Conservation (phyloP, 2,329 filamentous ascomycete species). For the Ascochyta pisi region DNA sequence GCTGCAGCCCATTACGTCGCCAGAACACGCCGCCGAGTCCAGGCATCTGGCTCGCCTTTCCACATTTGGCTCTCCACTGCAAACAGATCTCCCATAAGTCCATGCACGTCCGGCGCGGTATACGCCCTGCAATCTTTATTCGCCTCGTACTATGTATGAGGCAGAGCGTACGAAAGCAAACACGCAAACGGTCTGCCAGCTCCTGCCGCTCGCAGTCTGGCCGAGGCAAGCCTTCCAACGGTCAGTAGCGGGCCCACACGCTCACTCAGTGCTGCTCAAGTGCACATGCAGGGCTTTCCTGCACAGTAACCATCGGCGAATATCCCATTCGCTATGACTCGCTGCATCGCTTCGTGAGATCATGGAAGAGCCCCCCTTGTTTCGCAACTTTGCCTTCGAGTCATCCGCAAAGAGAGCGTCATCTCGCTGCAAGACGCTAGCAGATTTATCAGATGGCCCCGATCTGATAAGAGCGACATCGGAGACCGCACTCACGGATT, state of each 20-base stretch:
- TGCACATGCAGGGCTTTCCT: not conserved
- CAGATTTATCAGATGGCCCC: constrained; percentile 10
- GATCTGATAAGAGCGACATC: constrained; percentile 19
- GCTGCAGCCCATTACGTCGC: constrained; percentile 2
- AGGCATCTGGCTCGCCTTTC: not conserved
- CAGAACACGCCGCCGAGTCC: not conserved
- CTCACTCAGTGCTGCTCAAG: not conserved
- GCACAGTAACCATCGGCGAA: not conserved
- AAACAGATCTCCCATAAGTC: not conserved
- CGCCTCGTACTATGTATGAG: not conserved
- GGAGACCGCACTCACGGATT: constrained; percentile 10
- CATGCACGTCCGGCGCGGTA: too few relatives aligned
- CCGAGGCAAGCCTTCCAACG: constrained; percentile 2
- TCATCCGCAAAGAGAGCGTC: too few relatives aligned
- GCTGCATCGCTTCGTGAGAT: not conserved
- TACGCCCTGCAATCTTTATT: not conserved
- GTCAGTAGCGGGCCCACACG: constrained; percentile 15
- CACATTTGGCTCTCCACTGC: constrained; percentile 2
- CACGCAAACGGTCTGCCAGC: not conserved
- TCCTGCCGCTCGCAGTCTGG: not conserved
- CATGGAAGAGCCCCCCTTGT: not conserved
- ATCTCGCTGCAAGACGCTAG: not conserved
- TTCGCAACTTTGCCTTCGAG: not conserved
- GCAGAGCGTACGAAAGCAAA: not conserved
- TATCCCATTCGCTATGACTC: constrained; percentile 1